Evolutionary conservation across 2,329 filamentous ascomycete species (phyloP), one percentile per base, ranked within the genome.

Genomic region (Diplodia mutila): DNA sequence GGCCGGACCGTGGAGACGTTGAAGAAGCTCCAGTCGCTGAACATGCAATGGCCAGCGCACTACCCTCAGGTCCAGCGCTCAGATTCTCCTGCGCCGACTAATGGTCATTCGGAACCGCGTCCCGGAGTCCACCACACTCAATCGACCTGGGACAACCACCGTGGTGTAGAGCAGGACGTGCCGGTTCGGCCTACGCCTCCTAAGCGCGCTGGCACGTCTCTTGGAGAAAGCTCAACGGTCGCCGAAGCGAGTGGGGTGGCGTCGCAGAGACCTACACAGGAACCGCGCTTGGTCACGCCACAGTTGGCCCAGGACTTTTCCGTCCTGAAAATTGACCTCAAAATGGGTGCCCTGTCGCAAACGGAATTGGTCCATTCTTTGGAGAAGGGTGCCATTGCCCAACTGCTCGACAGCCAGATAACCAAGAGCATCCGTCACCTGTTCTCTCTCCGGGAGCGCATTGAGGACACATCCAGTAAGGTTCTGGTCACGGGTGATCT

Each of bases 291-390:
- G 27, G 90, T 98, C 69, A 93, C 93, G 1, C 92, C 93, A 34
- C 93, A 98, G 78, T 93, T 98, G 70, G 92, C 94, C 3, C 93
- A 97, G 71, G 94, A 99, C 75, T 97, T 98, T 73, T 98, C 94
- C 0, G 90, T 99, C 37, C 81, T 99, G 71, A 99, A 98, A 81
- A 84, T 99, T 69, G 95, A 99, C 77, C 82, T 99, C 67, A 97
- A 97, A 80, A 86, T 99, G 66, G 94, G 94, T 37, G 85, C 91
- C 6, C 79, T 97, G 61, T 91, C 93, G 69, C 95, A 98, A 75
- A 87, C 92, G 0, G 94, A 98, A 75, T 84, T 98, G 21, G 94
- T 98, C 9, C 94, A 98, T 79, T 98, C 95, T 0, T 80, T 99
- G 61, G 94, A 98, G 73, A 98, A 97, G 80, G 85, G 85, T 16